Percentiles rank a stretch among this genome's conserved stretches.
Conservation (phyloP, 768 basidiomycete genomes). For the Amanita molliuscula region DNA sequence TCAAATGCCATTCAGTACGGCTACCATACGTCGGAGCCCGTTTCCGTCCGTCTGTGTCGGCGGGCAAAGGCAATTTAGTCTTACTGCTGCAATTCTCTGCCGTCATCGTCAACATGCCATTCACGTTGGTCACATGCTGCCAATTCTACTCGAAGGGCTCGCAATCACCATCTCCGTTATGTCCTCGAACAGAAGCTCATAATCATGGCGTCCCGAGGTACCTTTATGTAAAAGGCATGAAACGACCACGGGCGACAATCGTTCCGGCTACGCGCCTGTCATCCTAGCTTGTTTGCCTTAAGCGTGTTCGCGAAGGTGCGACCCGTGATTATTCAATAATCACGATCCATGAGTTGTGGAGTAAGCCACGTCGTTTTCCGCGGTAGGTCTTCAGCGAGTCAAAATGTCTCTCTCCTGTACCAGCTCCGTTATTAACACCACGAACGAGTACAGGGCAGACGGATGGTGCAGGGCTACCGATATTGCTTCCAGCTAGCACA, state of each 20-base stretch:
- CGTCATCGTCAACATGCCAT: too few species aligned
- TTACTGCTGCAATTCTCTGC: too few species aligned
- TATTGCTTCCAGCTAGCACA: conserved; percentile 30
- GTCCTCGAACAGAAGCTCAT: background rate
- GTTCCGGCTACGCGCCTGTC: background rate
- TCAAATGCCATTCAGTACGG: background rate
- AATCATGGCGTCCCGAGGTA: background rate
- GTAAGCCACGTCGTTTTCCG: conserved; percentile 38
- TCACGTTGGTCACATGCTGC: too few species aligned
- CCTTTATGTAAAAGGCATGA: background rate
- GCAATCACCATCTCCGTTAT: too few species aligned
- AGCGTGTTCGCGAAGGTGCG: conserved; percentile 6
- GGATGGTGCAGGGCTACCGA: background rate
- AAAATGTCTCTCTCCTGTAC: background rate
- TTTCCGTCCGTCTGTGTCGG: too few species aligned
- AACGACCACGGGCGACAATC: background rate
- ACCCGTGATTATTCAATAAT: conserved; percentile 24
- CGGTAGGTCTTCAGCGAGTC: conserved; percentile 44
- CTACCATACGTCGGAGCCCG: too few species aligned
- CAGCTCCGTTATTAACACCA: conserved; percentile 24
- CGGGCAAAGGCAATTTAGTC: too few species aligned
- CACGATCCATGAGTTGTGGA: conserved; percentile 15
- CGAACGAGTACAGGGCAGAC: conserved; percentile 18
- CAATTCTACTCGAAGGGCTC: too few species aligned
- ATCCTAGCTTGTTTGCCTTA: background rate